Base-by-base conservation (phyloP, 2,329 filamentous ascomycete species). In the Neophaeococcomyces mojaviensis region DNA sequence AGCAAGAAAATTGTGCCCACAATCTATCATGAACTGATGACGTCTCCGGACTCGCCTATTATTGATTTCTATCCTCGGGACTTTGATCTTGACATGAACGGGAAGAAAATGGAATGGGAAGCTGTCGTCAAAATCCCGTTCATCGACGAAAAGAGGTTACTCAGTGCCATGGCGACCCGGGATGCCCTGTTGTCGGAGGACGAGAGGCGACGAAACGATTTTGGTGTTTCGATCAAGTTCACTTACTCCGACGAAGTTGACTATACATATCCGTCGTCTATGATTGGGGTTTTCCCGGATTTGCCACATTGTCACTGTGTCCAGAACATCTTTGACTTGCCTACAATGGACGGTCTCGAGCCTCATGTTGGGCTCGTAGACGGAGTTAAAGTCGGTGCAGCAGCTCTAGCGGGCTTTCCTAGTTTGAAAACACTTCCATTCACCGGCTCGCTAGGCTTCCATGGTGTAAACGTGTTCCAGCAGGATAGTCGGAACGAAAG, bases 101-200 rank as follows among this genome's bases (percentile, higher is more conserved):
- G 92, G 49, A 98, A 98, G 72, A 98, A 95, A 70, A 94, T 95
- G 85, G 94, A 98, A 53, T 98, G 92, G 92, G 92, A 98, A 63
- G 92, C 92, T 22, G 90, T 98, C 31, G 88, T 98, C 54, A 98
- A 97, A 67, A 98, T 98, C 60, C 92, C 92, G 0, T 98, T 98
- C 67, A 98, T 98, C 53, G 88, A 98, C 48, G 90, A 98, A 64
- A 80, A 84, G 58, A 80, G 92, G 20, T 72, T 98, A 2, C 73
- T 98, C 46, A 69, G 73, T 31, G 92, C 90, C 6, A 96, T 98
- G 86, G 82, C 76, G 13, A 82, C 88, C 5, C 88, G 84, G 62
- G 89, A 97, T 53, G 71, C 82, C 34, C 68, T 85, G 2, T 73
- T 98, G n/a, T 79, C 79, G 2, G 76, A 82, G 2, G 86, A 84